Base-by-base conservation (phyloP, 139 green algal genomes). In the Closterium sp. region DNA sequence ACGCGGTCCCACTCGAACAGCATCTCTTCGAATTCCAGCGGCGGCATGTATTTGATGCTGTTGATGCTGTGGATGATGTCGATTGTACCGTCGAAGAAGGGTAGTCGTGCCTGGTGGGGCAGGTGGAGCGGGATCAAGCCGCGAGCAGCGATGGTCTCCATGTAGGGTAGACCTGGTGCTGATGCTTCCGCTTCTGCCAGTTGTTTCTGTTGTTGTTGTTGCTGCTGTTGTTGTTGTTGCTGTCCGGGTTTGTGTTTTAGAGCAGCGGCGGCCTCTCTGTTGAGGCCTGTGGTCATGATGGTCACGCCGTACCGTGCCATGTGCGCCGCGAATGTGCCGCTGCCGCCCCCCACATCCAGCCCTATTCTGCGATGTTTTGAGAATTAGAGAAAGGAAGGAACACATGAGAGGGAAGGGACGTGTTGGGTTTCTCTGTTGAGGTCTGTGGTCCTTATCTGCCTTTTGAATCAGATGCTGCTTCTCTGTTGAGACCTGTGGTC, bases 71-170 rank as follows among this genome's bases (percentile, higher is more conserved):
- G 90, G 13, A 92, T 88, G 11, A 92, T 85, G 86, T 92, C 90
- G 21, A 92, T 73, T 4, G 90, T 90, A 6, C 90, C 90, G 29
- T 92, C 90, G n/a, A 92, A 92, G 90, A 92, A 92, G 29, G 90
- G 90, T 17, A 92, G 28, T 22, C 90, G 70, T 9, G 90, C 90
- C 42, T 88, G 62, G 19, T 92, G 90, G 6, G 90, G 90, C 3
- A 92, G 38, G 73, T 92, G 90, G 7, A 92, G 73, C 10, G 90
- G 90, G 24, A 92, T 24, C 1, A 92, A 9, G 0, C 90, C 90
- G 11, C 90, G 34, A 86, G 90, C 22, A 9, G 90, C 90, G 17
- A 92, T 92, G 6, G 90, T 88, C 30, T 92, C 90, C 90, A 92
- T 92, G 90, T 92, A 92, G 27, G 90, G 90, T 24, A 92, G 90